Percentiles rank a stretch among this genome's conserved stretches.
Evolutionary conservation across 1,284 basidiomycete species (phyloP).

Genomic region (Melampsora americana): DNA sequence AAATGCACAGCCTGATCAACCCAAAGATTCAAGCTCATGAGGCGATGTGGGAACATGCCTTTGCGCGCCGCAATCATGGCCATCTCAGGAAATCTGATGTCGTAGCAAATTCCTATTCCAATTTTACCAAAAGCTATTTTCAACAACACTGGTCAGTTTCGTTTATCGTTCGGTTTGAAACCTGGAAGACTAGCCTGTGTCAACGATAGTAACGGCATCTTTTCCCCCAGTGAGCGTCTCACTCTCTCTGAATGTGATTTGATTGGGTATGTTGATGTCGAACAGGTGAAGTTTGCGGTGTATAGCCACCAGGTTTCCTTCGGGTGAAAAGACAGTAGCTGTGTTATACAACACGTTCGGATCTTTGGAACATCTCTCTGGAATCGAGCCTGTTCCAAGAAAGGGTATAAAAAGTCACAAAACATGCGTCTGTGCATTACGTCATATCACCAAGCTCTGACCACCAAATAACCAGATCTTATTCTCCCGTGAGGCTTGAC

Average conservation of each 20-base stretch:
- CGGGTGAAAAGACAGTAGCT: conserved; percentile 79
- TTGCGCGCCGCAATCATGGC: conserved; percentile 84
- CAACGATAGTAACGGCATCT: conserved; percentile 70
- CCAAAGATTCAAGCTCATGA: not conserved
- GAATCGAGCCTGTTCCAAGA: conserved; percentile 65
- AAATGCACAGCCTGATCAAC: not conserved
- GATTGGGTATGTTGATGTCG: conserved; percentile 95
- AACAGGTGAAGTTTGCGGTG: conserved; percentile 96
- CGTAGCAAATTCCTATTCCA: conserved; percentile 70
- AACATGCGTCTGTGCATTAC: not conserved
- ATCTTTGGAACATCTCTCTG: conserved; percentile 65
- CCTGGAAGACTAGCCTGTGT: conserved; percentile 65
- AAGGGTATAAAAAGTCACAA: not conserved
- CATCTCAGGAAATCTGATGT: conserved; percentile 84
- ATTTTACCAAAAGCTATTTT: conserved; percentile 75
- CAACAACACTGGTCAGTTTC: conserved; percentile 7
- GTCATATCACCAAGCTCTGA: not conserved
- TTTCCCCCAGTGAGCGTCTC: conserved; percentile 81
- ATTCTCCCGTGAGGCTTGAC: conserved; percentile 74
- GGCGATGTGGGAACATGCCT: conserved; percentile 58
- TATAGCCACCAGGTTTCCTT: conserved; percentile 79
- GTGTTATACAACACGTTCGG: conserved; percentile 79
- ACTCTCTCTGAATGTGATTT: conserved; percentile 98
- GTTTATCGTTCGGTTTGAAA: not conserved
- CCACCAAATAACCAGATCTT: conserved; percentile 83